Base-by-base conservation (phyloP, 2,329 filamentous ascomycete species). In the Pestalotiopsis sp. region DNA sequence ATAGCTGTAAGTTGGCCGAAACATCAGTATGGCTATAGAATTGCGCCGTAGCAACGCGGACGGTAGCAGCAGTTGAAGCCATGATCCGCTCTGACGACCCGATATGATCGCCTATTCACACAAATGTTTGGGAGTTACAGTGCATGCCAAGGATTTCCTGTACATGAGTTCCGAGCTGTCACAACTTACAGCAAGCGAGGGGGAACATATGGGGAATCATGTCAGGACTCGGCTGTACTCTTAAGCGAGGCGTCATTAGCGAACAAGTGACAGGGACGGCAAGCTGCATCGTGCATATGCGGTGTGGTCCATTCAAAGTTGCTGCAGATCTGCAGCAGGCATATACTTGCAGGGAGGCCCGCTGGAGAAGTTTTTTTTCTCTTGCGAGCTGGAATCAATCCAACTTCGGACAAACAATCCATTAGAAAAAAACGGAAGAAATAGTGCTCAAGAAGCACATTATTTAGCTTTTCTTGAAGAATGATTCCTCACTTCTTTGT, bases 21-120 rank as follows among this genome's bases (percentile, higher is more conserved):
- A 52, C 40, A 36, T 65, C 40, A 25, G 40, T 65, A 40, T 45
- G 62, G 40, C 62, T 65, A 23, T 49, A 65, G 23, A 65, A 52
- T 13, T 52, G 62, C 25, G 62, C 23, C 14, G 40, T 65, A 65
- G 62, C 62, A 13, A 65, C 62, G 20, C 61, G 36, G 2, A 64
- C 38, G 9, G 17, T 12, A 2, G 25, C 14, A 25, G 23, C 17
- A 23, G 62, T 17, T 9, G 38, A 49, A 65, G 40, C 5, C 62
- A 65, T 65, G 4, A 13, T 45, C 5, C 31, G 31, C 1, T 36
- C 31, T 9, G 31, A 36, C 7, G 31, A 36, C 31, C 31, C 14
- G 11, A 20, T 38, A 23, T 63, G 31, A 40, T 63, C 23, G 25
- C 31, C 27, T 41, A 36, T 20, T 62, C 31, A 40, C 23, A n/a